These are phyloP conservation scores for Diutina neorugosa DNA, from an alignment of 1,139 yeast genomes.

Conservation along the genomic window DNA sequence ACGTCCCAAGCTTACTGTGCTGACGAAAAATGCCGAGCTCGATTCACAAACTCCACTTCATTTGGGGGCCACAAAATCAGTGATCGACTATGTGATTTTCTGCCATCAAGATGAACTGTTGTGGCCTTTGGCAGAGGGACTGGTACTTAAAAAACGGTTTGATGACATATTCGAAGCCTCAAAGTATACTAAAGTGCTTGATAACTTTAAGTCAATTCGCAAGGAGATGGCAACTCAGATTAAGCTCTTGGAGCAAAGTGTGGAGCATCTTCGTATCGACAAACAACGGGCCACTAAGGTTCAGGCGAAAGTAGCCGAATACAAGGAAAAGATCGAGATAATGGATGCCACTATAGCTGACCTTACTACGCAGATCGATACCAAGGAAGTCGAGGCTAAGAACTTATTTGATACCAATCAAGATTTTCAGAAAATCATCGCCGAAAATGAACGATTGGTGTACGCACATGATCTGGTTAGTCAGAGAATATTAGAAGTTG, in stretches of 20 bases:
- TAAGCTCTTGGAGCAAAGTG: conserved; percentile 65
- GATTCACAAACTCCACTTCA: conserved; percentile 72
- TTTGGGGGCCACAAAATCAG: conserved; percentile 80
- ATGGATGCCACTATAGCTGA: conserved; percentile 38
- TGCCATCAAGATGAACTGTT: conserved; percentile 96
- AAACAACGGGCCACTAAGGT: conserved; percentile 60
- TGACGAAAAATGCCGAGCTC: conserved; percentile 76
- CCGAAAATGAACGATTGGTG: not conserved
- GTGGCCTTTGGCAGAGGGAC: conserved; percentile 95
- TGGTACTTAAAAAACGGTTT: conserved; percentile 77
- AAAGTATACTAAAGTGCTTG: conserved; percentile 84
- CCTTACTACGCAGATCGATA: conserved; percentile 29
- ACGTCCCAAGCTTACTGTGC: conserved; percentile 51
- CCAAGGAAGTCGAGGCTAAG: conserved; percentile 36
- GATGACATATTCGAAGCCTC: conserved; percentile 96
- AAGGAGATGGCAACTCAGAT: conserved; percentile 72
- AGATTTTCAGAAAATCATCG: conserved; percentile 49
- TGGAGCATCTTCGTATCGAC: conserved; percentile 62
- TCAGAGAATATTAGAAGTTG: not conserved
- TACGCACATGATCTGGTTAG: not conserved
- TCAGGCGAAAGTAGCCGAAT: conserved; percentile 30
- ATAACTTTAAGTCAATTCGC: conserved; percentile 59
- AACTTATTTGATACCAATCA: conserved; percentile 65
- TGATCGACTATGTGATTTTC: conserved; percentile 84
- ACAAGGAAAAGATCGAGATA: conserved; percentile 30